Percentiles rank a stretch among this genome's conserved stretches.
These are phyloP conservation scores for Trametes sanguinea DNA, from an alignment of 768 basidiomycete genomes.

Conservation along the genomic window DNA sequence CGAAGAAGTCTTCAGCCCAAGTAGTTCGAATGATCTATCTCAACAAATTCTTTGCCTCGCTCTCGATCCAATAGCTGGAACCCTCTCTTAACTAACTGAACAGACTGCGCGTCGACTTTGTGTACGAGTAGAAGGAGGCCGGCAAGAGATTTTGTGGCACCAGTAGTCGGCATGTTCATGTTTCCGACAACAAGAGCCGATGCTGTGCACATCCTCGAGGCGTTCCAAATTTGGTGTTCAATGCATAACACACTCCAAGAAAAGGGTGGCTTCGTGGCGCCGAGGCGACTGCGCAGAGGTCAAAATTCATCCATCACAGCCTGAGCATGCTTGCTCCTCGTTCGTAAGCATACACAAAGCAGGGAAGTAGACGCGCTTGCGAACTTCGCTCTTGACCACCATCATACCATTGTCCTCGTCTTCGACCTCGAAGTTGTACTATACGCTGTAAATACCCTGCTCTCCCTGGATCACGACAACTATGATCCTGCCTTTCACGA, in stretches of 20 bases:
- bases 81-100: too few species aligned
- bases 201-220: slow-evolving; percentile 10
- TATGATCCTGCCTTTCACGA: not conserved
- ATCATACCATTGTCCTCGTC: not conserved
- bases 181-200: not conserved
- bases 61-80: too few species aligned
- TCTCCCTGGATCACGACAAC: not conserved
- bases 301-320: not conserved
- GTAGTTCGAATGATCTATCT: too few species aligned
- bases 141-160: too few species aligned
- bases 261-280: slow-evolving; percentile 9
- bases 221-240: not conserved
- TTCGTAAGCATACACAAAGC: not conserved
- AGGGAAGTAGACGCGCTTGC: not conserved
- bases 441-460: not conserved
- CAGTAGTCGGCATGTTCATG: not conserved
- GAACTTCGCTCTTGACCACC: not conserved
- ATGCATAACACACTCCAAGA: slow-evolving; percentile 1
- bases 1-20: too few species aligned
- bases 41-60: too few species aligned
- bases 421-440: not conserved
- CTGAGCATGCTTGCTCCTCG: too few species aligned
- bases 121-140: too few species aligned
- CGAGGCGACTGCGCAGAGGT: slow-evolving; percentile 8
- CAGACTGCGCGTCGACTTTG: too few species aligned